Conservation (phyloP, 495 filamentous ascomycete species). For the Aspergillus sclerotioniger region DNA sequence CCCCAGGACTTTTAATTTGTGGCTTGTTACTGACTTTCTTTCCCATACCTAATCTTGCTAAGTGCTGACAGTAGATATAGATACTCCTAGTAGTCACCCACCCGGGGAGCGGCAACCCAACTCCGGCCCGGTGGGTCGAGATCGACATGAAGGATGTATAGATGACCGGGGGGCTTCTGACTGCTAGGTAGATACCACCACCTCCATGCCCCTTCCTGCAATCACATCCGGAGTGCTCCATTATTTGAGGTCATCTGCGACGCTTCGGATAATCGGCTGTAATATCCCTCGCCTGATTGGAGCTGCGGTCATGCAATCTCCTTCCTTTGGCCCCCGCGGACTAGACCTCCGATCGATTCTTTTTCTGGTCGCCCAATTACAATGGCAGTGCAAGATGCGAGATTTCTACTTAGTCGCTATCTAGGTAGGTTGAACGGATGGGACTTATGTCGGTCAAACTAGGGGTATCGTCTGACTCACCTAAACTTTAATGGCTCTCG, state of each 20-base stretch:
- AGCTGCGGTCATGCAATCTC: not conserved
- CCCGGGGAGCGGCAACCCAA: not conserved
- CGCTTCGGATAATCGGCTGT: not conserved
- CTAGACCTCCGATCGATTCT: not conserved
- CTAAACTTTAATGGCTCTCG: too few species aligned
- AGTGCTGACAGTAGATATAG: too few species aligned
- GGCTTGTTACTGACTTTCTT: too few species aligned
- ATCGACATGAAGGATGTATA: not conserved
- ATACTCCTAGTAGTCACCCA: not conserved
- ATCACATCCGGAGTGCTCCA: not conserved
- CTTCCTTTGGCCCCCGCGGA: not conserved
- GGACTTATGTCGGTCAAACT: too few species aligned
- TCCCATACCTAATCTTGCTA: too few species aligned
- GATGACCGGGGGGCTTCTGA: not conserved
- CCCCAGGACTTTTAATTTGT: too few species aligned
- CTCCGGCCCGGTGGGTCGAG: not conserved
- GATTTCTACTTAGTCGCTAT: too few species aligned
- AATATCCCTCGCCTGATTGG: not conserved
- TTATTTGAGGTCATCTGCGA: not conserved
- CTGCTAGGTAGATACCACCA: not conserved
- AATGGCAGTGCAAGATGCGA: not conserved
- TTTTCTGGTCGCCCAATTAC: not conserved
- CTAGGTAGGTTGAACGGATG: too few species aligned
- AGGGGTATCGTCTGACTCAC: too few species aligned
- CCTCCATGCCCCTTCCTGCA: not conserved